phyloP scores from a whole-genome alignment of 352 stramenopile species.

The Globisporangium cystogenes region DNA sequence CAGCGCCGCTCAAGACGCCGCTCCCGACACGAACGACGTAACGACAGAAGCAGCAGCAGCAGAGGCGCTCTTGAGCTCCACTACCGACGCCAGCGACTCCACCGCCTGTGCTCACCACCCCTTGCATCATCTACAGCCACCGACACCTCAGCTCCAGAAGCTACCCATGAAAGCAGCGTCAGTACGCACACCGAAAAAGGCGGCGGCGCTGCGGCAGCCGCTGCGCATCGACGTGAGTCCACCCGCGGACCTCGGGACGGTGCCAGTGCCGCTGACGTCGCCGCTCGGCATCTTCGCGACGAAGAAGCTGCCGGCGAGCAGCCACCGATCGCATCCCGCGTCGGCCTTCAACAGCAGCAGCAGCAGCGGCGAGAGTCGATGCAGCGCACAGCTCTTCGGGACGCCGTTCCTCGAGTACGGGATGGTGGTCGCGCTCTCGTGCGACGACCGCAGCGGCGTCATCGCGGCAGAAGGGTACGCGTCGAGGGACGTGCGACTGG shows the following conservation, averaged over 20 bases:
- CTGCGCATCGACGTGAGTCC: constrained; percentile 45
- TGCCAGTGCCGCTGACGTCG: constrained; percentile 24
- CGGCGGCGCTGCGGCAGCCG: constrained; percentile 16
- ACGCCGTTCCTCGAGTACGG: constrained; percentile 67
- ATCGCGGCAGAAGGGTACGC: constrained; percentile 54
- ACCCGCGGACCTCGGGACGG: constrained; percentile 9
- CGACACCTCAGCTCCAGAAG: constrained; percentile 3
- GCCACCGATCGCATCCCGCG: constrained; percentile 25
- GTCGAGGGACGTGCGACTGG: constrained; percentile 44
- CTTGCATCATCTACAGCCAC: neutral
- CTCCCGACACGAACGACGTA: neutral
- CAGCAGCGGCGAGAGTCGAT: constrained; percentile 14
- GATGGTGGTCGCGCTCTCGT: constrained; percentile 61
- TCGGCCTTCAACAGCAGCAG: constrained; percentile 22
- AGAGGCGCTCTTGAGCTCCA: neutral
- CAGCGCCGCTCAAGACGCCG: neutral
- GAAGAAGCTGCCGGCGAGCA: constrained; percentile 29
- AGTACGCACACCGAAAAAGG: constrained; percentile 5
- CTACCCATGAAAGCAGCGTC: constrained; percentile 6
- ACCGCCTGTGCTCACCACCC: neutral
- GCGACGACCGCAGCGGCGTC: constrained; percentile 46
- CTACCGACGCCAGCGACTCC: neutral
- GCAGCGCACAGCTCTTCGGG: constrained; percentile 13
- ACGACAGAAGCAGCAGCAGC: neutral
- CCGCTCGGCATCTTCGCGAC: constrained; percentile 40